Base-by-base conservation (phyloP, 805 yeast genomes). In the Candida andamanensis region DNA sequence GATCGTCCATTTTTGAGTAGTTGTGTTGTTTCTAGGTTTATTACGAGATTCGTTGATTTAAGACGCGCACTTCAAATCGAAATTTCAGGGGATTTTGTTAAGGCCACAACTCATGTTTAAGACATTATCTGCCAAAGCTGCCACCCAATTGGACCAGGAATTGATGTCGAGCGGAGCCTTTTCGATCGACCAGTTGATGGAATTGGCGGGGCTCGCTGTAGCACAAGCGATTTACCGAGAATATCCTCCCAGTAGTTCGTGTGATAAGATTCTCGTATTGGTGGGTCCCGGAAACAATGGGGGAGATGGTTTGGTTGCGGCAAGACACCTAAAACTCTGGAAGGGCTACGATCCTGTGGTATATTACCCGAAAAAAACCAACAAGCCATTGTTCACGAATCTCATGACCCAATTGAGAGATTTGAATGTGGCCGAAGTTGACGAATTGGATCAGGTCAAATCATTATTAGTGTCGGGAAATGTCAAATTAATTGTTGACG, bases 251-350 rank as follows among this genome's bases (percentile, higher is more conserved):
- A 26, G 33, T 6, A 26, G 49, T 16, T 56, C 63, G 23, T 61
- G 56, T 8, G 34, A 36, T 12, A 46, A 52, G 25, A 79, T 87
- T 1, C 60, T 89, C 25, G 72, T 92, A 1, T 63, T 92, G 4
- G 86, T 80, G 8, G 98, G 98, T 0, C 97, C 97, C 0, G 98
- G 98, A 1, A 92, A 92, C 50, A 92, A 92, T 50, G 90, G 95
- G 2, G 98, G 97, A 2, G 98, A 92, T 58, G 98, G 97, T 0
- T 62, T 92, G 10, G 98, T 92, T 2, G 95, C 96, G 17, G 95
- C 97, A 1, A 69, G 98, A 26, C 98, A 92, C 53, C 63, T 92
- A 41, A 75, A 76, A 43, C 59, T 87, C 9, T 77, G 92, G 67
- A 58, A 58, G 7, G 92, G 92, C 2, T 85, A 78, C 52, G 60